Evolutionary conservation across 75 land plant species (phyloP), one percentile per base, ranked within the genome.

Genomic region (Gnetum montanum): DNA sequence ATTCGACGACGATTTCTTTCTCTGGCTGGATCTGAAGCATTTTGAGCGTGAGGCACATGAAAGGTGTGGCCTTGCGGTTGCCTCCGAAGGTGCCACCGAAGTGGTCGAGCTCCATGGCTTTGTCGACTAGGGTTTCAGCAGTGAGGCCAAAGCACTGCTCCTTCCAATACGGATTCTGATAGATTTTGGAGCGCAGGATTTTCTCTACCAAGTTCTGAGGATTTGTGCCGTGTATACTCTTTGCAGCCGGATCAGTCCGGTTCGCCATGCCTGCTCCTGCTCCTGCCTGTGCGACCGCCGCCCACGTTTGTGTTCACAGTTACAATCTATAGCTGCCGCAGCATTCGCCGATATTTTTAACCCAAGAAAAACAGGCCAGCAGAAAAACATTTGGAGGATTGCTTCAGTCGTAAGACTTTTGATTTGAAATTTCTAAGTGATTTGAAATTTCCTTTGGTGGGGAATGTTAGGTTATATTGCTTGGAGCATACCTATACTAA

Each of bases 1-100:
- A 95, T 62, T 95, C 99, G 43, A 95, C 92, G 26, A 95, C 97
- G 67, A 95, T 95, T 29, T 95, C 99, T 75, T 95, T 95, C 62
- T 95, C 99, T 16, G 99, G 99, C 63, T 95, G 99, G 45, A 95
- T 95, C 66, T 95, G 99, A 50, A 95, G 97, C 99, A 95, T 95
- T 73, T 95, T 95, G 60, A 81, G 46, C 34, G 83, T 82, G 31
- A 95, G 79, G 62, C 99, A 95, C 79, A 95, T 78, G 63, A 95
- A 95, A 6, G 99, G 97, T 8, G 99, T 90, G 31, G 99, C 88
- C 68, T 74, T 83, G 12, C 99, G 72, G 58, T 74, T 95, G 28
- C 99, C 99, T 5, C 97, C 99, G 66, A 41, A 77, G 34, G 99
- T 95, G 8, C 99, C 99, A 23, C 99, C 99, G 50, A 95, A 64